phyloP scores from a whole-genome alignment of 1,284 basidiomycete genomes.

The Rhodofomes roseus region DNA sequence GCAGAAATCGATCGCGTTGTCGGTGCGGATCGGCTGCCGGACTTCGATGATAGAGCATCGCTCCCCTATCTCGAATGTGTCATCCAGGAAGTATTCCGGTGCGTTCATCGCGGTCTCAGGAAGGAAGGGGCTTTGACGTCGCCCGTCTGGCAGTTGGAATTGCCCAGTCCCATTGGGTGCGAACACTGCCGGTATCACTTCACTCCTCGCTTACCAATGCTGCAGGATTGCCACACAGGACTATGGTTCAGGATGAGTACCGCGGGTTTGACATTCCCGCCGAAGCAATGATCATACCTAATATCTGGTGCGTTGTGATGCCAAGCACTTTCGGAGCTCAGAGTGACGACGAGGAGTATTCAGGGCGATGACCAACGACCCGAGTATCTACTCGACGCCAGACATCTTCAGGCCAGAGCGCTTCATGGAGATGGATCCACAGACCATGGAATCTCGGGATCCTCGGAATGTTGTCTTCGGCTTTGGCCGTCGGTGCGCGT shows the following conservation, averaged over 20 bases:
- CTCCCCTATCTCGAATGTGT: constrained; percentile 53
- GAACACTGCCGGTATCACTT: too few relatives aligned
- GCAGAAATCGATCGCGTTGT: constrained; percentile 50
- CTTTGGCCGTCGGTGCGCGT: constrained; percentile 34
- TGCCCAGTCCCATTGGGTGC: constrained; percentile 23
- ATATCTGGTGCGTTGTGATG: constrained; percentile 39
- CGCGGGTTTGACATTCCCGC: constrained; percentile 44
- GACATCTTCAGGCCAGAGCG: constrained; percentile 29
- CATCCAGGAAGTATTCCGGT: constrained; percentile 48
- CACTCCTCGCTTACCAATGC: not conserved
- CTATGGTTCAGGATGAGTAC: constrained; percentile 47
- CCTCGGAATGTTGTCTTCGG: constrained; percentile 28
- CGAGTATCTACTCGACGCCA: constrained; percentile 22
- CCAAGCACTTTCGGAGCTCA: not conserved
- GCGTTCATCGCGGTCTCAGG: not conserved
- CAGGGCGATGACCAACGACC: constrained; percentile 31
- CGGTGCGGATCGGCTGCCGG: constrained; percentile 42
- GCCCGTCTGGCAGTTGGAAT: constrained; percentile 18
- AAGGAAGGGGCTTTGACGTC: not conserved
- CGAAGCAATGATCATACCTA: constrained; percentile 43
- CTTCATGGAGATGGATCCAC: constrained; percentile 23
- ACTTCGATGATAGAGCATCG: constrained; percentile 42
- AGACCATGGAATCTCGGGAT: constrained; percentile 20
- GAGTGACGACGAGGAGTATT: not conserved
- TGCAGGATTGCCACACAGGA: constrained; percentile 43